Conservation (phyloP, 371 early-diverging fungal genomes). For the Mucor irregularis region DNA sequence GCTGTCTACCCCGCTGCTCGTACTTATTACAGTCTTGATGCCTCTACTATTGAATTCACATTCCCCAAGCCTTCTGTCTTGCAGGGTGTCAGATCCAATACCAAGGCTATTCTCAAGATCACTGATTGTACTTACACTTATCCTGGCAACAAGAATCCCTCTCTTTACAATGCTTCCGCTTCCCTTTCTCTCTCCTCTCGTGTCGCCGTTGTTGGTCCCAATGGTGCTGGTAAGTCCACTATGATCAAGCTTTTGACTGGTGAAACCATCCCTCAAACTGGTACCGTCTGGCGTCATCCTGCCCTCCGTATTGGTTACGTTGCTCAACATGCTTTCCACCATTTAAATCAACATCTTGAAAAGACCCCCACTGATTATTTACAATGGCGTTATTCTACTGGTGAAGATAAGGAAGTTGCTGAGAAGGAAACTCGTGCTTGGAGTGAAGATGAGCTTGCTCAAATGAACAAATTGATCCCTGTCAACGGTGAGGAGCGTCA, state of each 20-base stretch:
- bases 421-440: slow-evolving; percentile 73
- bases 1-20: slow-evolving; percentile 57
- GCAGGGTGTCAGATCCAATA: slow-evolving; percentile 73
- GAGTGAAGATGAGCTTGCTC: slow-evolving; percentile 65
- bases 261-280: slow-evolving; percentile 64
- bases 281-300: slow-evolving; percentile 72
- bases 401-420: slow-evolving; percentile 79
- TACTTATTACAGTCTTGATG: slow-evolving; percentile 73
- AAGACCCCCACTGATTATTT: slow-evolving; percentile 81
- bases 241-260: slow-evolving; percentile 83
- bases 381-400: slow-evolving; percentile 81
- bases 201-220: slow-evolving; percentile 80
- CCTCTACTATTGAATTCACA: slow-evolving; percentile 66
- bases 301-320: slow-evolving; percentile 84
- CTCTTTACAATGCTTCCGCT: slow-evolving; percentile 63
- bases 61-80: slow-evolving; percentile 79
- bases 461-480: slow-evolving; percentile 63
- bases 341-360: slow-evolving; percentile 80
- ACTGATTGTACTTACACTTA: slow-evolving; percentile 67
- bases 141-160: slow-evolving; percentile 63
- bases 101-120: slow-evolving; percentile 79
- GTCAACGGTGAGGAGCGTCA: slow-evolving; percentile 62
- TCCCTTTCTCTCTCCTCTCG: slow-evolving; percentile 73
- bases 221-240: slow-evolving; percentile 87
- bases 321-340: slow-evolving; percentile 90